Conservation (phyloP, 208 protist genomes). For the Acanthamoeba healyi region DNA sequence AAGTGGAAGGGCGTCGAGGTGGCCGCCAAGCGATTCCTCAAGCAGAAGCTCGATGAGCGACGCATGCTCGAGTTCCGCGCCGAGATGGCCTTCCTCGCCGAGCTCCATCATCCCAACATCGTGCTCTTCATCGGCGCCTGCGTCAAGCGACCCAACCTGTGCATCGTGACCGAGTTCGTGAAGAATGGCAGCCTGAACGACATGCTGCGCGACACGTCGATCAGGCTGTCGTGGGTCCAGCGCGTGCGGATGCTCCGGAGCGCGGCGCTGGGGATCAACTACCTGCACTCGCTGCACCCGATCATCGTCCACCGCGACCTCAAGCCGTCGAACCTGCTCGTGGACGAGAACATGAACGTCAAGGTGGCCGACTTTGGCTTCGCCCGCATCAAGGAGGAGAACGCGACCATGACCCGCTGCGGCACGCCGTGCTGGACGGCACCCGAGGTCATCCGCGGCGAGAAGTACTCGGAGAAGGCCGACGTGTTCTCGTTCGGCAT, state of each 20-base stretch:
- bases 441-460: conserved; percentile 38
- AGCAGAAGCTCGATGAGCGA: conserved; percentile 42
- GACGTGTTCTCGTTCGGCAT: conserved; percentile 45
- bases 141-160: conserved; percentile 12
- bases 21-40: conserved; percentile 35
- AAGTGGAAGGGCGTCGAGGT: conserved; percentile 66
- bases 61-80: conserved; percentile 66
- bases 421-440: conserved; percentile 82
- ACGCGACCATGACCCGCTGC: conserved; percentile 81
- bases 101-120: conserved; percentile 41
- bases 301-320: conserved; percentile 73
- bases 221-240: conserved; percentile 2
- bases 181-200: conserved; percentile 5
- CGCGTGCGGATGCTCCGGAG: not conserved
- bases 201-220: not conserved
- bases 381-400: conserved; percentile 62
- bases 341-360: conserved; percentile 85
- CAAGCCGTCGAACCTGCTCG: conserved; percentile 67
- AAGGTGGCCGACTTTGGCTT: conserved; percentile 87
- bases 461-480: conserved; percentile 7
- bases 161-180: conserved; percentile 67
- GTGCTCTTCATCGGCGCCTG: conserved; percentile 62
- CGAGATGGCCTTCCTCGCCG: conserved; percentile 34
- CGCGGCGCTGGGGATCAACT: conserved; percentile 50
- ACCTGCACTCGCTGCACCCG: conserved; percentile 47